phyloP scores from a whole-genome alignment of 2,329 filamentous ascomycete genomes.

The Trichophaea hybrida region DNA sequence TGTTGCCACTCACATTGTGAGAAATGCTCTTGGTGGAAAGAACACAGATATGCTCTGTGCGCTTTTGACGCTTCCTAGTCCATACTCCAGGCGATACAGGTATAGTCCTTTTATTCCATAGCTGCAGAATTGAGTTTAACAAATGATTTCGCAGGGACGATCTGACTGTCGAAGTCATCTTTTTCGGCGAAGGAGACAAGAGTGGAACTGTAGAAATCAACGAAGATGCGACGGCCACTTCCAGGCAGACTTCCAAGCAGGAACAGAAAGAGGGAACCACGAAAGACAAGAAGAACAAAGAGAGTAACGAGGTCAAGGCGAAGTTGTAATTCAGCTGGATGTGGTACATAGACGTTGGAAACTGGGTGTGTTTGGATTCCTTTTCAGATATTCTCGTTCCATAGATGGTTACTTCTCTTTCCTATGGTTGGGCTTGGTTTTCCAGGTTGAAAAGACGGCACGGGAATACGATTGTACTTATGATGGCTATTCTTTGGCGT shows the following conservation, averaged over 20 bases:
- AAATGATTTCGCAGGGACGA: conserved; percentile 52
- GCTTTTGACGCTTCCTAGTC: conserved; percentile 76
- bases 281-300: background rate
- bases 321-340: conserved; percentile 12
- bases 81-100: conserved; percentile 83
- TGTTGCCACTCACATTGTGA: conserved; percentile 83
- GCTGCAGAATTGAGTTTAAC: background rate
- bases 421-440: too few relatives aligned
- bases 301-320: conserved; percentile 8
- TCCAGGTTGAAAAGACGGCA: too few relatives aligned
- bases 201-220: conserved; percentile 71
- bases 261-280: background rate
- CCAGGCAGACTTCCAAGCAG: conserved; percentile 27
- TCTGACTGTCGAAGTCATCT: conserved; percentile 93
- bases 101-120: conserved; percentile 34
- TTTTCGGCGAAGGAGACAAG: conserved; percentile 73
- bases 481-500: too few relatives aligned
- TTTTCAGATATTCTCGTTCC: too few relatives aligned
- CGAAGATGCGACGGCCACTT: conserved; percentile 62
- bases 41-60: conserved; percentile 90
- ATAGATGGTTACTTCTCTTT: too few relatives aligned
- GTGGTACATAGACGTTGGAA: background rate
- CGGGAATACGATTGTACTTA: too few relatives aligned
- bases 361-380: background rate
- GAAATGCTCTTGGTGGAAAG: conserved; percentile 85